Base-by-base conservation (phyloP, 1,284 basidiomycete species). In the Papiliotrema nemorosa region DNA sequence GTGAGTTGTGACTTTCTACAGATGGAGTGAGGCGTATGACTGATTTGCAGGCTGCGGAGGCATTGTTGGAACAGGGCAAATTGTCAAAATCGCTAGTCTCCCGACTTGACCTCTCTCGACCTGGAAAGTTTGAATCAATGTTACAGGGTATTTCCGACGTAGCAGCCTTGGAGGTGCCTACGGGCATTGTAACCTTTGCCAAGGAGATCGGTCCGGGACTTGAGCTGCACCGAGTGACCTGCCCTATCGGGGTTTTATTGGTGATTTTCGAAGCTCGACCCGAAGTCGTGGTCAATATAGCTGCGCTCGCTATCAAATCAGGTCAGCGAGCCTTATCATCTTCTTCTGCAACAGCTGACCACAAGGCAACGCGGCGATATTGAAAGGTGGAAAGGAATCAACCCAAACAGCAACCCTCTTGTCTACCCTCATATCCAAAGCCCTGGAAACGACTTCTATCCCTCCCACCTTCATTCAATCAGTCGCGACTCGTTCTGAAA, bases 181-280 rank as follows among this genome's bases (percentile, higher is more conserved):
- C 86, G 2, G 94, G 92, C 6, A 77, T 81, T 29, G 85, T 97
- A 25, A 84, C 88, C 0, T 97, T 94, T 70, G 91, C 94, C 0
- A 85, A 84, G 18, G 81, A 88, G 63, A 78, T 98, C 25, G 92
- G 94, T 60, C 87, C 91, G 34, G 81, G 78, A 0, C 78, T 98
- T 14, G 88, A 97, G 64, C 80, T 98, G 13, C 93, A 96, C 75
- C 83, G 91, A 34, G 86, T 98, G 1, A 90, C 93, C 0, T 98
- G 94, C 71, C 93, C 96, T 0, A 96, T 99, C 57, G 96, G 96
- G 18, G 93, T 97, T 0, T 78, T 98, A 24, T 80, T 98, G 43
- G 90, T 97, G 59, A 97, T 99, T 59, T 99, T 99, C 61, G 96
- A 99, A 75, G 90, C 94, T 3, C 81, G 96, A 31, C 96, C 96